Evolutionary conservation across 2,329 filamentous ascomycete species (phyloP).

Genomic region (Cytospora piceae): DNA sequence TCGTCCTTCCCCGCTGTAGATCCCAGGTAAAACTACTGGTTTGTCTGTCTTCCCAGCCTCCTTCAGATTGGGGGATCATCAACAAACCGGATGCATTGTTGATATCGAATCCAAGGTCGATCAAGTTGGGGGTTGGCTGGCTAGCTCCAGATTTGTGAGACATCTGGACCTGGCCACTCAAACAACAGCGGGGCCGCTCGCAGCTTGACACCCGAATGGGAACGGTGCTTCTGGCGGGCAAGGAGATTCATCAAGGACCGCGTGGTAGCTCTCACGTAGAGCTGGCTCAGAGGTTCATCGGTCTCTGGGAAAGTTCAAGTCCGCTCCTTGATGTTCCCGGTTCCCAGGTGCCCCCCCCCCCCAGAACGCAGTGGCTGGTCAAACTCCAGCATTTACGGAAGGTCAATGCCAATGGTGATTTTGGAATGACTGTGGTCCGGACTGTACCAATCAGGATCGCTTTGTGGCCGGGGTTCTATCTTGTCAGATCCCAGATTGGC

Average conservation of each 20-base stretch:
- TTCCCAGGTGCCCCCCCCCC: too few species aligned
- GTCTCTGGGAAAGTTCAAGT: not conserved
- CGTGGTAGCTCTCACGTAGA: not conserved
- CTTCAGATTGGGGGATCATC: too few species aligned
- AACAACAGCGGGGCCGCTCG: not conserved
- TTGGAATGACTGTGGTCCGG: too few species aligned
- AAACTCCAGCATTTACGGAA: too few species aligned
- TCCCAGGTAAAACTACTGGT: too few species aligned
- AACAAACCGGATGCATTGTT: too few species aligned
- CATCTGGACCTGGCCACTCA: not conserved
- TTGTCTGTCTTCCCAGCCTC: too few species aligned
- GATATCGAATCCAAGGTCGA: too few species aligned
- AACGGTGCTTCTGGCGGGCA: not conserved
- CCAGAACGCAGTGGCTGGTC: too few species aligned
- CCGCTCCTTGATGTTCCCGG: too few species aligned
- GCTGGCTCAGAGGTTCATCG: not conserved
- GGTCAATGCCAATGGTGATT: too few species aligned
- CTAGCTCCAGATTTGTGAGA: not conserved
- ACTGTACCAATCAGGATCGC: not conserved
- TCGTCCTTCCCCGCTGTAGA: too few species aligned
- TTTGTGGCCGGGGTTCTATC: not conserved
- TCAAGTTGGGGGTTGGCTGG: not conserved
- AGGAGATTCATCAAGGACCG: not conserved
- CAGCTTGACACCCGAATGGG: not conserved
- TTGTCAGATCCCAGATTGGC: not conserved